Conservation (phyloP, 805 yeast genomes). For the Lipomyces chichibuensis region DNA sequence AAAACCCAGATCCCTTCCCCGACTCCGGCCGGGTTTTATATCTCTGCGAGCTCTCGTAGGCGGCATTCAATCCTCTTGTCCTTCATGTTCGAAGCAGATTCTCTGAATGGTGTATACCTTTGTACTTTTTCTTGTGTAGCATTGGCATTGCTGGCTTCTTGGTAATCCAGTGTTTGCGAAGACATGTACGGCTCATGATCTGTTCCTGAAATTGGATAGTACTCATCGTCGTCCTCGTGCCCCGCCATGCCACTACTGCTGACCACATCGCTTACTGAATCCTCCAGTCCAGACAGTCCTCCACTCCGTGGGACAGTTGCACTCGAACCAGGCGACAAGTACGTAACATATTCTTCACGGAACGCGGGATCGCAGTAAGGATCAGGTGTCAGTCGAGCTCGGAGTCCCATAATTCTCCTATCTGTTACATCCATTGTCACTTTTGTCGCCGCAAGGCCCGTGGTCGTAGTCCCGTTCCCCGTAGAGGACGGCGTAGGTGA, state of each 20-base stretch:
- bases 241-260: neutral
- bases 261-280: neutral
- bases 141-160: neutral
- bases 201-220: neutral
- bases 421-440: conserved; percentile 7
- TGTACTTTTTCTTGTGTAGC: neutral
- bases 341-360: conserved; percentile 18
- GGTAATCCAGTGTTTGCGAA: neutral
- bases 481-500: neutral
- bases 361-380: conserved; percentile 15
- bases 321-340: conserved; percentile 7
- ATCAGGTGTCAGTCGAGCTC: conserved; percentile 12
- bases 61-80: neutral
- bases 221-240: neutral
- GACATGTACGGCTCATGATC: neutral
- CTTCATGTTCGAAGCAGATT: neutral
- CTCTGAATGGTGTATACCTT: neutral
- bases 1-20: neutral
- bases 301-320: neutral
- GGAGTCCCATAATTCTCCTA: conserved; percentile 13
- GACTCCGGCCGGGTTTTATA: neutral
- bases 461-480: neutral
- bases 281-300: neutral
- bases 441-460: neutral
- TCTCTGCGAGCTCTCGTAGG: neutral